A percentile compares a stretch with the other conserved stretches of the same genome.
These are phyloP conservation scores for Hypoxylon sp. DNA, from an alignment of 2,329 filamentous ascomycete genomes.

Conservation along the genomic window DNA sequence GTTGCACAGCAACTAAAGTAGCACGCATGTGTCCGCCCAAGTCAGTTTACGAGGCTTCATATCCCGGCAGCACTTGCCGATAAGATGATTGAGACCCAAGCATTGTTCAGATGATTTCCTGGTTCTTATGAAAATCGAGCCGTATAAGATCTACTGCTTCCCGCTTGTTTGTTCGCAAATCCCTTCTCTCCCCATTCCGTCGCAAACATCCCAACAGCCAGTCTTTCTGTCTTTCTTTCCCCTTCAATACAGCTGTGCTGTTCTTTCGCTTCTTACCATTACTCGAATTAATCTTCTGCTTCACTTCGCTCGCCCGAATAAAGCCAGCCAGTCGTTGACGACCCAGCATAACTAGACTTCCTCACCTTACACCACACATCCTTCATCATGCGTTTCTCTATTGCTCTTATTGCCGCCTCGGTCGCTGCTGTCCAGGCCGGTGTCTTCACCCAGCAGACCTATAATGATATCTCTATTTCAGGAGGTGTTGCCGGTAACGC, in stretches of 20 bases:
- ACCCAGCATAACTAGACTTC: constrained; percentile 15
- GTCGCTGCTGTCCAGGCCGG: constrained; percentile 45
- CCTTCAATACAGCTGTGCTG: constrained; percentile 51
- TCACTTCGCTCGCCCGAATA: constrained; percentile 10
- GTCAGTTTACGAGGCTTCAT: constrained; percentile 21
- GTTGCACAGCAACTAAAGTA: constrained; percentile 42
- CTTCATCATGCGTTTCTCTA: constrained; percentile 50
- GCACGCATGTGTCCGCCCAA: constrained; percentile 23
- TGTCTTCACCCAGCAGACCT: constrained; percentile 54
- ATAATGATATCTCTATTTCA: constrained; percentile 64
- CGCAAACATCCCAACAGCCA: constrained; percentile 35
- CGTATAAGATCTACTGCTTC: constrained; percentile 47
- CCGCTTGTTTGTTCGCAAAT: constrained; percentile 30
- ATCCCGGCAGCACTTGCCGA: constrained; percentile 28
- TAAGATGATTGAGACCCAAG: constrained; percentile 16
- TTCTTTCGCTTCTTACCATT: constrained; percentile 49
- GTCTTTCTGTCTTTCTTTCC: constrained; percentile 29
- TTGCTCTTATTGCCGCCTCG: constrained; percentile 47
- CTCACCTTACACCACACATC: constrained; percentile 12
- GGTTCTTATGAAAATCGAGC: constrained; percentile 41
- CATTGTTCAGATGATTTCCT: constrained; percentile 36
- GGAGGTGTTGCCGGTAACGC: constrained; percentile 63
- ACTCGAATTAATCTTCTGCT: constrained; percentile 35
- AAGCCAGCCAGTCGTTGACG: constrained; percentile 33
- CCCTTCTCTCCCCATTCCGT: constrained; percentile 41